A percentile compares a stretch with the other conserved stretches of the same genome.
Evolutionary conservation across 805 yeast species (phyloP).

Genomic region (Kuraishia floccosa): DNA sequence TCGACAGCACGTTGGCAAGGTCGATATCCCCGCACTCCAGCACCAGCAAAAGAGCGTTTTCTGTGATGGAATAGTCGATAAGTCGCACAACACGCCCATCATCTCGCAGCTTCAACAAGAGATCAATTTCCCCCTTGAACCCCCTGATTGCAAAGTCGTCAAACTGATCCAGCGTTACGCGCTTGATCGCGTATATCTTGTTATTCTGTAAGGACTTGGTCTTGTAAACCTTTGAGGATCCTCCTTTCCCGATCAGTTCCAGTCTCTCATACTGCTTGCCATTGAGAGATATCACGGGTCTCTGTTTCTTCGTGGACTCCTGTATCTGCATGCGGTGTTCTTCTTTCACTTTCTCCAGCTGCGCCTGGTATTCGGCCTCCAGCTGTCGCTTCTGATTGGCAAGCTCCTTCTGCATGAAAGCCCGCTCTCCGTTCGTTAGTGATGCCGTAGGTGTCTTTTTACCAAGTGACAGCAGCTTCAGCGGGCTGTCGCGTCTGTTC

Average conservation of each 20-base stretch:
- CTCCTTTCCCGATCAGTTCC: conserved; percentile 83
- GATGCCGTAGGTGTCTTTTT: no score
- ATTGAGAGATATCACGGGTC: conserved; percentile 26
- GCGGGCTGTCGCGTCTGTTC: no score
- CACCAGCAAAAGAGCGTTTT: conserved; percentile 54
- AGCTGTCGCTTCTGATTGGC: background rate
- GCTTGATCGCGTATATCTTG: conserved; percentile 66
- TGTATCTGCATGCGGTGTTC: conserved; percentile 10
- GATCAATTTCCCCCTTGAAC: conserved; percentile 83
- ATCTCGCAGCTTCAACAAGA: conserved; percentile 46
- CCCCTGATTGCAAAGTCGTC: conserved; percentile 66
- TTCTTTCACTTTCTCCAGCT: conserved; percentile 7
- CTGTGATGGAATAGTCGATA: conserved; percentile 59
- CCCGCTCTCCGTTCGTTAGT: no score
- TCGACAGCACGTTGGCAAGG: conserved; percentile 66
- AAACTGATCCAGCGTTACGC: conserved; percentile 71
- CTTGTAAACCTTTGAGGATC: conserved; percentile 83
- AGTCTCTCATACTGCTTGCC: conserved; percentile 57
- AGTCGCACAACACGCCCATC: conserved; percentile 70
- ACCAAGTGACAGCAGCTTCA: no score
- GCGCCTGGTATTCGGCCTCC: conserved; percentile 1
- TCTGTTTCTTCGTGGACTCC: conserved; percentile 4
- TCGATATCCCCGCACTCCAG: conserved; percentile 97
- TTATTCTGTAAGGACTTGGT: conserved; percentile 43
- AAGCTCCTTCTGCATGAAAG: no score